These are phyloP conservation scores for Polytrichum formosum DNA, from an alignment of 225 moss, liverwort and hornwort species.

Conservation along the genomic window DNA sequence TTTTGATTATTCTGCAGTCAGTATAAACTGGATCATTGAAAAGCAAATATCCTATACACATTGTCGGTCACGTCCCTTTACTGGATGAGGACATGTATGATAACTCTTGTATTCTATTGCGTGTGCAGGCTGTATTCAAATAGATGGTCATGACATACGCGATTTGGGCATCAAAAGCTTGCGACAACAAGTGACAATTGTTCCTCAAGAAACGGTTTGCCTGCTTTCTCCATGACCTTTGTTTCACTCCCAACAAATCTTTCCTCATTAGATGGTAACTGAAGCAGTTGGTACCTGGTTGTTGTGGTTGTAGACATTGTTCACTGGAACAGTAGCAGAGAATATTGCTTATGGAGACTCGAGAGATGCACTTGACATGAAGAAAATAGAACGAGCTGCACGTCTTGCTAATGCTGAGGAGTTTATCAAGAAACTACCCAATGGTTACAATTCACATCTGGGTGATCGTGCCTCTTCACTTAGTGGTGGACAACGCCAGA, in stretches of 20 bases:
- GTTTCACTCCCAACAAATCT: no score
- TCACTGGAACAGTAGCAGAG: slow-evolving; percentile 96
- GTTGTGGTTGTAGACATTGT: slow-evolving; percentile 59
- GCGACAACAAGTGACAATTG: slow-evolving; percentile 84
- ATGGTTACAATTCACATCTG: slow-evolving; percentile 77
- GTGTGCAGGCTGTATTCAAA: slow-evolving; percentile 63
- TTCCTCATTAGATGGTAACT: slow-evolving; percentile 2
- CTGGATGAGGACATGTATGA: no score
- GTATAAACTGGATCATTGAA: no score
- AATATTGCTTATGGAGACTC: slow-evolving; percentile 91
- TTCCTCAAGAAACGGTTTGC: slow-evolving; percentile 91
- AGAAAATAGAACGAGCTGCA: slow-evolving; percentile 65
- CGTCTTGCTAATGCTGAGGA: slow-evolving; percentile 83
- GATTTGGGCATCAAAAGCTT: slow-evolving; percentile 63
- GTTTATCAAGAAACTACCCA: slow-evolving; percentile 73
- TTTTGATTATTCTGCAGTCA: no score
- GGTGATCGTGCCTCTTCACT: slow-evolving; percentile 90
- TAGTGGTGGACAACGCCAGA: slow-evolving; percentile 96
- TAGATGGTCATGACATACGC: slow-evolving; percentile 79
- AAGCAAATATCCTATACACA: no score
- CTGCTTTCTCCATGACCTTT: background rate
- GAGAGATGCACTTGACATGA: slow-evolving; percentile 55
- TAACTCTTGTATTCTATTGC: slow-evolving; percentile 2
- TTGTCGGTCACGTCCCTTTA: no score
- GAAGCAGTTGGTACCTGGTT: slow-evolving; percentile 4